Percentiles rank a stretch among this genome's conserved stretches.
These are phyloP conservation scores for Westerdykella ornata DNA, from an alignment of 2,329 filamentous ascomycete species.

Conservation along the genomic window DNA sequence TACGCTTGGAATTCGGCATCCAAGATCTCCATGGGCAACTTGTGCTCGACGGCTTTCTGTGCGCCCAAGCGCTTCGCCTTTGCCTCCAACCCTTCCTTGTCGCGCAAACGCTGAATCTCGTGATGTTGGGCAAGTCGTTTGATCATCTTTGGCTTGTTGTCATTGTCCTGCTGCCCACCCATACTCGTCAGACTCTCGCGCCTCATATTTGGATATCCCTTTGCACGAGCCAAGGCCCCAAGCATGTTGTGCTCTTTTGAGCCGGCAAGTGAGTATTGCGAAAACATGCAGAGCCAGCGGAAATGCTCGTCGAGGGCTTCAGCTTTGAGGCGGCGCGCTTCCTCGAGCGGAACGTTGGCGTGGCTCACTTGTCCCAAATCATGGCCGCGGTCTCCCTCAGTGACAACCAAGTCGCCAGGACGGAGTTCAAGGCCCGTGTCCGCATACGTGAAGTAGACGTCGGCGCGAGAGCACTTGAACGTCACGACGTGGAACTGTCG, in stretches of 20 bases:
- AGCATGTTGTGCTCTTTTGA: constrained; percentile 47
- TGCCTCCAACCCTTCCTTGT: constrained; percentile 95
- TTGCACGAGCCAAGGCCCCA: constrained; percentile 32
- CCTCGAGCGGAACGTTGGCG: constrained; percentile 79
- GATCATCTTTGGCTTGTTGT: constrained; percentile 93
- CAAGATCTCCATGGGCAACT: constrained; percentile 95
- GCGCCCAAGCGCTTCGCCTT: constrained; percentile 96
- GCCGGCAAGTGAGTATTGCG: constrained; percentile 47
- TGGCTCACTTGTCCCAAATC: constrained; percentile 89
- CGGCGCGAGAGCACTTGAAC: constrained; percentile 92
- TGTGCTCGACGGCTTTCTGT: constrained; percentile 91
- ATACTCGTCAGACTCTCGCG: constrained; percentile 52
- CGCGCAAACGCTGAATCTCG: constrained; percentile 79
- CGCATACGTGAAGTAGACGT: constrained; percentile 95
- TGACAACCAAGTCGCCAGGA: constrained; percentile 88
- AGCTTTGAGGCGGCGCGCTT: constrained; percentile 82
- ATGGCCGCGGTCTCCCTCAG: constrained; percentile 92
- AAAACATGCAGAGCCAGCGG: constrained; percentile 99
- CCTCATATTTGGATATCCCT: constrained; percentile 25
- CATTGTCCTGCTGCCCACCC: constrained; percentile 39
- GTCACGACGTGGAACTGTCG: constrained; percentile 71
- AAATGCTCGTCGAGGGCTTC: constrained; percentile 93
- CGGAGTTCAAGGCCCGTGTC: constrained; percentile 88
- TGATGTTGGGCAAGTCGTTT: constrained; percentile 88
- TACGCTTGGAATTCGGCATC: constrained; percentile 98